Conservation (phyloP, 129 eudicot genomes). For the Flaveria brownii region DNA sequence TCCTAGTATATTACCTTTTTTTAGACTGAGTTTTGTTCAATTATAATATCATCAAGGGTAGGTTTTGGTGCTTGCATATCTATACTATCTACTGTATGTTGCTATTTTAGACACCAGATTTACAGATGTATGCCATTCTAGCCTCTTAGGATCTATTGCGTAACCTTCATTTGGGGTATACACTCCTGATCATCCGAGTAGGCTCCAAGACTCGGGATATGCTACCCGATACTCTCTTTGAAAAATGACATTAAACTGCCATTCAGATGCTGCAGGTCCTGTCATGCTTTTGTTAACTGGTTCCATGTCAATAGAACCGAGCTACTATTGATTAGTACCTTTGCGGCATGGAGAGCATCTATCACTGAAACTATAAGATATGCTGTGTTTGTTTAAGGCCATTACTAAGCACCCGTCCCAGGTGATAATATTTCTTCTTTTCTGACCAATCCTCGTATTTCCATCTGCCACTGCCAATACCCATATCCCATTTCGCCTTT, state of each 20-base stretch:
- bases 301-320: neutral
- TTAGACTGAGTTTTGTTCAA: neutral
- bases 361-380: neutral
- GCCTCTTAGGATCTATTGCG: neutral
- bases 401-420: neutral
- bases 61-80: constrained; percentile 1
- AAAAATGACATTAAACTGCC: too few species aligned
- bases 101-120: neutral
- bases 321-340: neutral
- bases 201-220: neutral
- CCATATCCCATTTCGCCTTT: neutral
- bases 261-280: neutral
- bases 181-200: neutral
- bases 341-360: neutral
- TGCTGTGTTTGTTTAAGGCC: neutral
- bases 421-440: neutral
- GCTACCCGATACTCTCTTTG: too few species aligned
- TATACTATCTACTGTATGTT: neutral
- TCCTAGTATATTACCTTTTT: neutral
- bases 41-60: constrained; percentile 4
- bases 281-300: neutral
- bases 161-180: too few species aligned
- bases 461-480: neutral
- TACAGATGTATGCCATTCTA: too few species aligned
- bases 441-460: too few species aligned